Percentiles rank a stretch among this genome's conserved stretches.
phyloP scores from a whole-genome alignment of 139 green algal species.

The Coelastrella sp. region DNA sequence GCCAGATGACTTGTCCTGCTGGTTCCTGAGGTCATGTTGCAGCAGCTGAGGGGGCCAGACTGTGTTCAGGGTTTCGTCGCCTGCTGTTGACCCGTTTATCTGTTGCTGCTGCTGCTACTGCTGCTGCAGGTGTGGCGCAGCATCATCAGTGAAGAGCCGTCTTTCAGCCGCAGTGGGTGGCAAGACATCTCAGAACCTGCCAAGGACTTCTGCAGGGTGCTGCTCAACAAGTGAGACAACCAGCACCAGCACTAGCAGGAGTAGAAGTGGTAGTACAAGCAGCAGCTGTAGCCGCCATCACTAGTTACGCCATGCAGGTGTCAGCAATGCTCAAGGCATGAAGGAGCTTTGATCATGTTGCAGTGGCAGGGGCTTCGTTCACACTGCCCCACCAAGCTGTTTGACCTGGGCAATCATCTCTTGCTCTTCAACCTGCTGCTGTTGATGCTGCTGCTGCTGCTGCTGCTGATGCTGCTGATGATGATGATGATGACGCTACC shows the following conservation, averaged over 20 bases:
- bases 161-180: constrained; percentile 72
- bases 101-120: constrained; percentile 16
- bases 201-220: constrained; percentile 85
- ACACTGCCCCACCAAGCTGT: no score
- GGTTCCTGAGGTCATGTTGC: no score
- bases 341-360: background rate
- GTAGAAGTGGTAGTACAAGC: background rate
- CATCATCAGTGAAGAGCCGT: constrained; percentile 81
- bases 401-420: no score
- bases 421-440: no score
- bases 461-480: constrained; percentile 5
- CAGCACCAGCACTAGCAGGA: background rate
- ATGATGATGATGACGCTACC: background rate
- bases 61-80: background rate
- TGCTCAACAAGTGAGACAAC: constrained; percentile 79
- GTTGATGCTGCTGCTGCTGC: background rate
- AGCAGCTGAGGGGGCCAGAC: no score
- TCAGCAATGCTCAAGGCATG: background rate
- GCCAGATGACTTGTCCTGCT: no score
- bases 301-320: background rate
- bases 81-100: background rate
- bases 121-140: constrained; percentile 59
- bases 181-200: constrained; percentile 74
- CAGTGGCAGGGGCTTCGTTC: no score
- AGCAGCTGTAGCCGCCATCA: background rate